These are phyloP conservation scores for Citrus reticulata DNA, from an alignment of 345 rosid species.

Conservation along the genomic window DNA sequence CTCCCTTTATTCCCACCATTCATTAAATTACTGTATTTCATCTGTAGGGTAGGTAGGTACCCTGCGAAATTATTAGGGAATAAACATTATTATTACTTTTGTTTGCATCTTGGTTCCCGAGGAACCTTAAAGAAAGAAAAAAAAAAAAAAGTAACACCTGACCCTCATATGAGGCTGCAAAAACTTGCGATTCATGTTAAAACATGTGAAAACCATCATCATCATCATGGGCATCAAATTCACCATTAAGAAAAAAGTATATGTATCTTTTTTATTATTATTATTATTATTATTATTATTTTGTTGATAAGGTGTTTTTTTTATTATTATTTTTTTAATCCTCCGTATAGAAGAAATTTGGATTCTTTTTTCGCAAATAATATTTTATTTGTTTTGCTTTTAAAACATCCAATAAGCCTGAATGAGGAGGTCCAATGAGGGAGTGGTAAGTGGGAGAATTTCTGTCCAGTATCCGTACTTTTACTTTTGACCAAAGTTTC, in stretches of 20 bases:
- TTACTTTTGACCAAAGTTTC: conserved; percentile 9
- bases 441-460: not conserved
- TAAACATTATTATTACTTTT: not conserved
- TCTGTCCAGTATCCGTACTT: not conserved
- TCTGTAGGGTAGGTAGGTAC: not conserved
- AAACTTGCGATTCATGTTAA: conserved; percentile 16
- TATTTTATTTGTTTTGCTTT: no score
- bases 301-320: no score
- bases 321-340: not conserved
- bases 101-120: not conserved
- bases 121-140: not conserved
- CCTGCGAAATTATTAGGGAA: conserved; percentile 6
- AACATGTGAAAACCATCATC: conserved; percentile 27
- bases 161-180: not conserved
- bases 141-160: not conserved
- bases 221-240: not conserved
- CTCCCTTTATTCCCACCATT: not conserved
- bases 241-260: not conserved
- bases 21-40: not conserved
- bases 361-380: no score
- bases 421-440: not conserved
- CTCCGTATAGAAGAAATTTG: no score
- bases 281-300: no score
- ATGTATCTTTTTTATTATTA: no score
- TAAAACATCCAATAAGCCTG: not conserved